These are phyloP conservation scores for Russula sp. DNA, from an alignment of 768 basidiomycete genomes.

Conservation along the genomic window DNA sequence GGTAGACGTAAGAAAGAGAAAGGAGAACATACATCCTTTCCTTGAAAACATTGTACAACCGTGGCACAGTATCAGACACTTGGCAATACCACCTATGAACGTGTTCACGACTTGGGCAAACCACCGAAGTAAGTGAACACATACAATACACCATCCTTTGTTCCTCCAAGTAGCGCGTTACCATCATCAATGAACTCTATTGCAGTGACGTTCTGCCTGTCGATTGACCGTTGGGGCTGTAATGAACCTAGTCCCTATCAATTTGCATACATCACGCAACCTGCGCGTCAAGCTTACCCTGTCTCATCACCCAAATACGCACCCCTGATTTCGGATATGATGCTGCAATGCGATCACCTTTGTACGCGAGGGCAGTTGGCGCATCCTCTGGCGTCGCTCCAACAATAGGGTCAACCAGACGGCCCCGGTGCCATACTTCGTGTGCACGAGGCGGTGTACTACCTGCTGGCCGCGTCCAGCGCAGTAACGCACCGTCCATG, in stretches of 20 bases:
- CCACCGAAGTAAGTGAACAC: slow-evolving; percentile 20
- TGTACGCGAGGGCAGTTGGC: slow-evolving; percentile 21
- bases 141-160: slow-evolving; percentile 61
- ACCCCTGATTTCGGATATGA: slow-evolving; percentile 21
- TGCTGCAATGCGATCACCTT: slow-evolving; percentile 18
- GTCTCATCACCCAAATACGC: slow-evolving; percentile 20
- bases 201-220: slow-evolving; percentile 55
- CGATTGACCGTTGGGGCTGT: slow-evolving; percentile 56
- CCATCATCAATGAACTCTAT: slow-evolving; percentile 60
- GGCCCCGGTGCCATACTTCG: slow-evolving; percentile 18
- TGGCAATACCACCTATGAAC: slow-evolving; percentile 55
- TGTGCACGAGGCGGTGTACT: slow-evolving; percentile 8
- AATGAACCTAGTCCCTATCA: slow-evolving; percentile 41
- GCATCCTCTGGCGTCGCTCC: slow-evolving; percentile 13
- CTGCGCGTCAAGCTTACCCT: slow-evolving; percentile 27
- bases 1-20: neutral
- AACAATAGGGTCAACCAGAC: slow-evolving; percentile 10
- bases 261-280: slow-evolving; percentile 24
- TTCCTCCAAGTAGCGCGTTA: slow-evolving; percentile 57
- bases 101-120: neutral
- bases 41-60: slow-evolving; percentile 52
- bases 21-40: slow-evolving; percentile 45
- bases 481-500: slow-evolving; percentile 48
- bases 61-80: slow-evolving; percentile 57
- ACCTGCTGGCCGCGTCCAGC: slow-evolving; percentile 54